phyloP scores from a whole-genome alignment of 2,329 filamentous ascomycete genomes.

The Venturiaceae sp. region DNA sequence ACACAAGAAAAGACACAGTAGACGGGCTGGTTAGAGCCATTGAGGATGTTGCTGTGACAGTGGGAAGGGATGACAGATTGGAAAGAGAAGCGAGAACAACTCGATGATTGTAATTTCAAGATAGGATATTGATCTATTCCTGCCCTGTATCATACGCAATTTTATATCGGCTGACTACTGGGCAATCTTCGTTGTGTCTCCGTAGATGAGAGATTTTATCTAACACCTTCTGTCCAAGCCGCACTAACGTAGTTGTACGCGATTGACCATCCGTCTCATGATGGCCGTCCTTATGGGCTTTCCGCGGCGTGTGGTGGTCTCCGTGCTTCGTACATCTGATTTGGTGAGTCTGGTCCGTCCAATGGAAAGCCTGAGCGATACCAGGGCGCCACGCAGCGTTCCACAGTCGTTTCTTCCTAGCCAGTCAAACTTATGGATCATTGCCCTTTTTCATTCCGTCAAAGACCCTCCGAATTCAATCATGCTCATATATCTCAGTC shows the following conservation, averaged over 20 bases:
- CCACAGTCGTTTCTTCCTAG: too few species aligned
- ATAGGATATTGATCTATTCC: neutral
- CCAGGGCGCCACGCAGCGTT: too few species aligned
- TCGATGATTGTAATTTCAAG: neutral
- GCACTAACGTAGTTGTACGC: too few species aligned
- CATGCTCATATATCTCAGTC: conserved; percentile 1
- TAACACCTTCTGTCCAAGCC: too few species aligned
- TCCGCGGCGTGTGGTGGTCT: too few species aligned
- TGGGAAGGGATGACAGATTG: conserved; percentile 6
- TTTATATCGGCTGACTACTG: neutral
- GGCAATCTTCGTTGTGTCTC: neutral
- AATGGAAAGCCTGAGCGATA: too few species aligned
- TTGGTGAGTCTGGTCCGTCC: too few species aligned
- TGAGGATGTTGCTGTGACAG: conserved; percentile 32
- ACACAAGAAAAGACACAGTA: conserved; percentile 49
- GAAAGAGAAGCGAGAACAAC: too few species aligned
- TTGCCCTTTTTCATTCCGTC: neutral
- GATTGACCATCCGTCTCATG: too few species aligned
- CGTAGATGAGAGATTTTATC: too few species aligned
- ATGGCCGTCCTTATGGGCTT: too few species aligned
- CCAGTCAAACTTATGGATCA: neutral
- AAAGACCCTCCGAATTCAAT: neutral
- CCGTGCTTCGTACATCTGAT: too few species aligned
- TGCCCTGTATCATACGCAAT: neutral
- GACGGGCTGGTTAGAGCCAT: conserved; percentile 54